Conservation (phyloP, 2,329 filamentous ascomycete genomes). For the Whalleya microplaca region DNA sequence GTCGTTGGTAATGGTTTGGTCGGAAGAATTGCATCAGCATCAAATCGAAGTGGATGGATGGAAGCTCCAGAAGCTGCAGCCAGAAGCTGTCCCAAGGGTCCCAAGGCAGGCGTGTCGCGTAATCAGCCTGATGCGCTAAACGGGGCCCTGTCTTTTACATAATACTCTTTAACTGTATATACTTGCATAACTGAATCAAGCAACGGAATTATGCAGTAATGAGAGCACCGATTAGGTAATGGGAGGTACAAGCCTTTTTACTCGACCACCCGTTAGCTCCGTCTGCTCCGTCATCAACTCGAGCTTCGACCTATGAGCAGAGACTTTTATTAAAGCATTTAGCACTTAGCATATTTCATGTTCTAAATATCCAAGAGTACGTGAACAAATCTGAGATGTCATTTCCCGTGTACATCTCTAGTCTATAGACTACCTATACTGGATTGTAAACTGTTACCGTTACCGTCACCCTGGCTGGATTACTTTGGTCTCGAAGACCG, state of each 20-base stretch:
- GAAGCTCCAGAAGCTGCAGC: slow-evolving; percentile 24
- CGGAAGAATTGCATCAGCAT: background rate
- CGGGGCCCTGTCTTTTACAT: slow-evolving; percentile 2
- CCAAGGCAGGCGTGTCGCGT: slow-evolving; percentile 37
- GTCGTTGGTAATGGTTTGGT: slow-evolving; percentile 23
- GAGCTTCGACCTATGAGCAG: too few species aligned
- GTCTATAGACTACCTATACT: slow-evolving; percentile 9
- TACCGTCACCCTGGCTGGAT: slow-evolving; percentile 49
- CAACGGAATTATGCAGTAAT: too few species aligned
- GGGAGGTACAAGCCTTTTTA: background rate
- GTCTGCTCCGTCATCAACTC: background rate
- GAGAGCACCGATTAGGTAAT: background rate
- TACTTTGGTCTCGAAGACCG: slow-evolving; percentile 51
- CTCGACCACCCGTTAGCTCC: background rate
- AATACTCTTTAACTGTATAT: background rate
- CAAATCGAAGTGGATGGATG: background rate
- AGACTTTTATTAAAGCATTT: too few species aligned
- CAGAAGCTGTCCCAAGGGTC: slow-evolving; percentile 14
- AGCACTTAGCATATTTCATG: too few species aligned
- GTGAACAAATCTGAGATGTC: slow-evolving; percentile 9
- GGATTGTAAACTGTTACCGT: slow-evolving; percentile 40
- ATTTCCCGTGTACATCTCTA: slow-evolving; percentile 1
- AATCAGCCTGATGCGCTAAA: slow-evolving; percentile 36
- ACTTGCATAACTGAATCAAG: background rate
- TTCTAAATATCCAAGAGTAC: background rate